Conservation (phyloP, 495 filamentous ascomycete genomes). For the Daldinia loculata region DNA sequence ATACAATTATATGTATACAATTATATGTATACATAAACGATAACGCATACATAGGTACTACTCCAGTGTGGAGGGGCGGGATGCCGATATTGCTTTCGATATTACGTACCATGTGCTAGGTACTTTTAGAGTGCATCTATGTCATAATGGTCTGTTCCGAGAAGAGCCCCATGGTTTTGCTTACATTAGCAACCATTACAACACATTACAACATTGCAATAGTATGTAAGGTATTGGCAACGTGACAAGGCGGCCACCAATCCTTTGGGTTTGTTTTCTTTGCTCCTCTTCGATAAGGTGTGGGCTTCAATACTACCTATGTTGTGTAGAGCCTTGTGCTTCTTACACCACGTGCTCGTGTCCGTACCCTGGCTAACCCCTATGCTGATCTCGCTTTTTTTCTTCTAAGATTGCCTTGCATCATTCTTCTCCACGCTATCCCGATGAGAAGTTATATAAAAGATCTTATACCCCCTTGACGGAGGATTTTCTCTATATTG, state of each 20-base stretch:
- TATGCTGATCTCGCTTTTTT: slow-evolving; percentile 24
- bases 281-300: background rate
- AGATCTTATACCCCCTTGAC: slow-evolving; percentile 11
- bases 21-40: too few species aligned
- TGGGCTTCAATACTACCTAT: background rate
- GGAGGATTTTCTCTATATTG: slow-evolving; percentile 22
- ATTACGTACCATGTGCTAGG: slow-evolving; percentile 3
- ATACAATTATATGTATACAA: too few species aligned
- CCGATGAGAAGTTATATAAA: slow-evolving; percentile 4
- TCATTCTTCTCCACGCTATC: slow-evolving; percentile 6
- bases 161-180: background rate
- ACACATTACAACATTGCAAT: too few species aligned
- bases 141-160: background rate
- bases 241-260: slow-evolving; percentile 11
- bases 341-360: slow-evolving; percentile 27
- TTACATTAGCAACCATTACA: background rate
- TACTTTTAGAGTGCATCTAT: background rate
- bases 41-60: too few species aligned
- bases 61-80: slow-evolving; percentile 7
- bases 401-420: slow-evolving; percentile 27
- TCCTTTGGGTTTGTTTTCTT: background rate
- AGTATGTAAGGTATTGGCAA: background rate
- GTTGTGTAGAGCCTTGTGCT: slow-evolving; percentile 2
- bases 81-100: slow-evolving; percentile 11
- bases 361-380: slow-evolving; percentile 4